Percentiles rank a stretch among this genome's conserved stretches.
phyloP scores from a whole-genome alignment of 73 alveolate species.

The Paramecium pentaurelia region DNA sequence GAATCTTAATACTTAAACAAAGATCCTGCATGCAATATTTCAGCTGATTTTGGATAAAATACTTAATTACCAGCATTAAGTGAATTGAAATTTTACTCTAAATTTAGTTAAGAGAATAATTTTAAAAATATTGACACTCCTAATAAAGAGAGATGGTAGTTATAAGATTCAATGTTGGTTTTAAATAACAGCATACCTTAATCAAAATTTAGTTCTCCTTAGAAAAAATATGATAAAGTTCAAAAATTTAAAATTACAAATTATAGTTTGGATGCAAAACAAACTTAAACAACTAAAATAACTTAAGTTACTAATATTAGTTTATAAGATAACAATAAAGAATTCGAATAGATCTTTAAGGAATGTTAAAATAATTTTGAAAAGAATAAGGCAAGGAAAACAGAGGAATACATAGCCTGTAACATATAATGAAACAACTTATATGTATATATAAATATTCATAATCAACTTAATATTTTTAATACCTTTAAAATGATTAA shows the following conservation, averaged over 20 bases:
- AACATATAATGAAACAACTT: neutral
- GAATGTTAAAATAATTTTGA: neutral
- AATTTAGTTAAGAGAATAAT: neutral
- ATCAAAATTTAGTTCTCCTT: neutral
- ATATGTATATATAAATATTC: neutral
- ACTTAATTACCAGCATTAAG: neutral
- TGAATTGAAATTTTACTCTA: neutral
- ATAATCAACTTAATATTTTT: too few relatives aligned
- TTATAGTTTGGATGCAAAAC: neutral
- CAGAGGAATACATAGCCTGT: constrained; percentile 8
- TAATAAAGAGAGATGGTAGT: neutral
- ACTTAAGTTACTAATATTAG: neutral
- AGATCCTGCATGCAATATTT: neutral
- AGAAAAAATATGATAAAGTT: neutral
- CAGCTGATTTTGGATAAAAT: constrained; percentile 22
- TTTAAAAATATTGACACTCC: neutral
- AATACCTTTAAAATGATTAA: too few relatives aligned
- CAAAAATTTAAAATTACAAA: neutral
- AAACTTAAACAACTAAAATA: neutral
- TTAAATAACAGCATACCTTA: neutral
- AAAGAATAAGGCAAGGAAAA: neutral
- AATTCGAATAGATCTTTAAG: neutral
- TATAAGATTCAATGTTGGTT: neutral
- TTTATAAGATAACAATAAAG: neutral
- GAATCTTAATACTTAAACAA: neutral